These are phyloP conservation scores for Apiospora phragmitis DNA, from an alignment of 2,329 filamentous ascomycete genomes.

Conservation along the genomic window DNA sequence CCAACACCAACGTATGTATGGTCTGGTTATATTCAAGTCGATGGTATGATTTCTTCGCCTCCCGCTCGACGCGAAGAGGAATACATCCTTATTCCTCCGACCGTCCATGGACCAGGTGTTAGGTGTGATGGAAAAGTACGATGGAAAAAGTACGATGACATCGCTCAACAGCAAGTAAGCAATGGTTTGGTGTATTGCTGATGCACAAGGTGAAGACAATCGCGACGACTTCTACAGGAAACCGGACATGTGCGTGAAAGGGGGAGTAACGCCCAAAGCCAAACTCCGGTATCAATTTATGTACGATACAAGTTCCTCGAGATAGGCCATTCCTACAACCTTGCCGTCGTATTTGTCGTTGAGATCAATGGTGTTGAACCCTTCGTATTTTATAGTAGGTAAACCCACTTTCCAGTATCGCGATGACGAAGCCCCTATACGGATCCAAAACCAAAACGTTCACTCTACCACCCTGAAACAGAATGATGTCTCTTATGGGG, in stretches of 20 bases:
- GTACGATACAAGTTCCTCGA: constrained; percentile 6
- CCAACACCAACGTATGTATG: not conserved
- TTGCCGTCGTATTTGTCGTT: not conserved
- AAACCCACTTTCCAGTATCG: not conserved
- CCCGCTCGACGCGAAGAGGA: not conserved
- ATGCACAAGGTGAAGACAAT: too few species aligned
- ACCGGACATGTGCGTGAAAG: not conserved
- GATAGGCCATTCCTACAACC: not conserved
- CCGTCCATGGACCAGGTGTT: not conserved
- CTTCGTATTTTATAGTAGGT: not conserved
- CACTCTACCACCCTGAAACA: not conserved
- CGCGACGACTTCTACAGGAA: not conserved
- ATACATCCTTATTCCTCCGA: not conserved
- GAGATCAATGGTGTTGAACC: constrained; percentile 7
- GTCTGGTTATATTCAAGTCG: not conserved
- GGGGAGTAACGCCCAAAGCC: not conserved
- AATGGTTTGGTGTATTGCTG: too few species aligned
- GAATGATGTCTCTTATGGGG: constrained; percentile 20
- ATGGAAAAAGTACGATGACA: not conserved
- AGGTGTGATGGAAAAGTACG: not conserved
- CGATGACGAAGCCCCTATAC: not conserved
- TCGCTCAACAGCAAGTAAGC: not conserved
- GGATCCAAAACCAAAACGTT: not conserved
- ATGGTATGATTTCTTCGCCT: not conserved
- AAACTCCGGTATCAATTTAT: constrained; percentile 2